Evolutionary conservation across 495 filamentous ascomycete genomes (phyloP).

Genomic region (Trichoderma erinaceum): DNA sequence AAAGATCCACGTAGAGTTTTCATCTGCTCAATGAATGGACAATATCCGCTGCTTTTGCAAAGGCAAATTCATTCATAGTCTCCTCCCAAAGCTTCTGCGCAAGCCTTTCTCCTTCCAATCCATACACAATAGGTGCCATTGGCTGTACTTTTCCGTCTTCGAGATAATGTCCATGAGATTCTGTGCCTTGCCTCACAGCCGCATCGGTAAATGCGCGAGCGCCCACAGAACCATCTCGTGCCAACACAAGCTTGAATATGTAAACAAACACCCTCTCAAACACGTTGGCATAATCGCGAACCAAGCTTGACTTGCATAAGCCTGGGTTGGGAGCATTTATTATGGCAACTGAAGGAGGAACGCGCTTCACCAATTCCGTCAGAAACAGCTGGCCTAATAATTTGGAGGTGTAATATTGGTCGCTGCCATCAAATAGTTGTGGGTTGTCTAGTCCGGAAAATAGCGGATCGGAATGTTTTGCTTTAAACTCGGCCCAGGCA

Average conservation of each 20-base stretch:
- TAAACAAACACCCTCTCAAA: background rate
- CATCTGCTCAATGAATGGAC: background rate
- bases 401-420: conserved; percentile 35
- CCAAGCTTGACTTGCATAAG: background rate
- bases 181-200: conserved; percentile 17
- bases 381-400: conserved; percentile 36
- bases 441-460: background rate
- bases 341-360: conserved; percentile 10
- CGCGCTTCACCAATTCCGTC: conserved; percentile 27
- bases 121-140: background rate
- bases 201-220: conserved; percentile 18
- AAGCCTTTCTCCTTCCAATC: conserved; percentile 14
- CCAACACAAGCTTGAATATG: background rate
- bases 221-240: conserved; percentile 4
- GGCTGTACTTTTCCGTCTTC: conserved; percentile 20
- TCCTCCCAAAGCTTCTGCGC: conserved; percentile 21
- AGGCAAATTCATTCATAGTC: conserved; percentile 20
- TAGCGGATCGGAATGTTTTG: background rate
- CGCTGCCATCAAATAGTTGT: conserved; percentile 19
- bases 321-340: conserved; percentile 13
- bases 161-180: conserved; percentile 22
- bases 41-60: background rate
- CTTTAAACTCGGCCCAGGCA: conserved; percentile 26
- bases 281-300: background rate
- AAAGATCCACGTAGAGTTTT: background rate